Percentiles rank a stretch among this genome's conserved stretches.
These are phyloP conservation scores for Orbilia ellipsospora DNA, from an alignment of 2,329 filamentous ascomycete species.

Conservation along the genomic window DNA sequence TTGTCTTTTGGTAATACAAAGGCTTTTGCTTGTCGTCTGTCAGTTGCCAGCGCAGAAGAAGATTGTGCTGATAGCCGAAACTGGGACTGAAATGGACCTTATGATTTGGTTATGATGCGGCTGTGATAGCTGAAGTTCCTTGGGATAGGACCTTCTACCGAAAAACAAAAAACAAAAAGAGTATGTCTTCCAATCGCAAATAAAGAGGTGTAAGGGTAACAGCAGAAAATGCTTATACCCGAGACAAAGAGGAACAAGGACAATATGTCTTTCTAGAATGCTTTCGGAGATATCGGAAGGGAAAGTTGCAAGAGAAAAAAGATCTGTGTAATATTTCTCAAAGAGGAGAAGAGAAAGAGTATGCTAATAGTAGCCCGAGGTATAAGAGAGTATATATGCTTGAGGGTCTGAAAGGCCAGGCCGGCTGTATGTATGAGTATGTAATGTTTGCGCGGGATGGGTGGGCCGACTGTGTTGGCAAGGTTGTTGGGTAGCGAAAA, in stretches of 20 bases:
- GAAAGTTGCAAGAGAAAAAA: constrained; percentile 33
- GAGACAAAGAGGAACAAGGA: constrained; percentile 47
- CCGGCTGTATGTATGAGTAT: constrained; percentile 3
- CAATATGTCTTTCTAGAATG: constrained; percentile 27
- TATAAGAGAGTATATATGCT: constrained; percentile 12
- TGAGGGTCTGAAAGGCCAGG: not conserved
- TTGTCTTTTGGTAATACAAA: constrained; percentile 49
- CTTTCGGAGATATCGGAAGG: constrained; percentile 19
- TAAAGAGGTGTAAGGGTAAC: constrained; percentile 9
- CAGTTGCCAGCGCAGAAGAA: constrained; percentile 51
- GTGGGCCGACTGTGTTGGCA: constrained; percentile 21
- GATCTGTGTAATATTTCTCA: not conserved
- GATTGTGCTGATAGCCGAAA: constrained; percentile 46
- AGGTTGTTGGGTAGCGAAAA: constrained; percentile 4
- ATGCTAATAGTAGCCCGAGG: not conserved
- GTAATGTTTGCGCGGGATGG: not conserved
- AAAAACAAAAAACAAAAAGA: constrained; percentile 9
- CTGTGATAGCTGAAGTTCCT: constrained; percentile 2
- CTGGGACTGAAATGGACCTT: constrained; percentile 13
- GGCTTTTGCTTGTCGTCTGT: constrained; percentile 33
- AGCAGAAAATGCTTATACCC: constrained; percentile 39
- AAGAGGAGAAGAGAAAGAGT: constrained; percentile 16
- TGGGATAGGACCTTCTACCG: constrained; percentile 27
- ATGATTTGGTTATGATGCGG: constrained; percentile 12
- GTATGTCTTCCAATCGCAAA: constrained; percentile 3